A percentile compares a stretch with the other conserved stretches of the same genome.
These are phyloP conservation scores for Fusarium sublunatum DNA, from an alignment of 2,329 filamentous ascomycete genomes.

Conservation along the genomic window DNA sequence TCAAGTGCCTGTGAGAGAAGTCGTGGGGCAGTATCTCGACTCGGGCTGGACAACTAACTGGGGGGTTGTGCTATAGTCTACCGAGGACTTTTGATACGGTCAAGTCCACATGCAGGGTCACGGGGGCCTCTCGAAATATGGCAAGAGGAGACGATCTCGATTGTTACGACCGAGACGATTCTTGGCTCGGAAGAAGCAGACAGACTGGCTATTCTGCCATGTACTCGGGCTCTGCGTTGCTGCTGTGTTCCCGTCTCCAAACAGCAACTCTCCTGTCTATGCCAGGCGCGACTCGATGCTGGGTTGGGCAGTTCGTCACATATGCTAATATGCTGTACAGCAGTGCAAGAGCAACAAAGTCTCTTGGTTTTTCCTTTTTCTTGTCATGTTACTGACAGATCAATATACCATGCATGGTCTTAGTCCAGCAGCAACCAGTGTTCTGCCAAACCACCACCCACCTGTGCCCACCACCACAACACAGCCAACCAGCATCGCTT, in stretches of 20 bases:
- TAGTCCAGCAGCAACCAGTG: no score
- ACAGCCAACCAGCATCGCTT: neutral
- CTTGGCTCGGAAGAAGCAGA: slow-evolving; percentile 17
- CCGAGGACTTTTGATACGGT: slow-evolving; percentile 19
- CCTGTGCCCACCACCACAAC: neutral
- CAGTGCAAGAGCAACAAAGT: no score
- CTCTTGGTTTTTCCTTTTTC: no score
- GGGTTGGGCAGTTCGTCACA: neutral
- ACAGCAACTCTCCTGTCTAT: neutral
- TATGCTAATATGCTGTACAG: no score
- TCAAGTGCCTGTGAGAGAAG: neutral
- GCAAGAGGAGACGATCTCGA: neutral
- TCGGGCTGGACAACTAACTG: neutral
- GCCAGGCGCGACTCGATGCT: neutral
- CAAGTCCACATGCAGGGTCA: slow-evolving; percentile 15
- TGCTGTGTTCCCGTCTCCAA: neutral
- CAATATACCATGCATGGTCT: no score
- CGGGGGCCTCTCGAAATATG: slow-evolving; percentile 4
- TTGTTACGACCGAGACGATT: slow-evolving; percentile 1
- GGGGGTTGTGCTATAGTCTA: slow-evolving; percentile 4
- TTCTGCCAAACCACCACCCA: neutral
- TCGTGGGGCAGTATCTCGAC: neutral
- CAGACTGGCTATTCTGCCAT: neutral
- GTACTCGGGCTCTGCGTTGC: neutral
- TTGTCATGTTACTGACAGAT: no score